Evolutionary conservation across 2,329 filamentous ascomycete species (phyloP).

Genomic region (Triangularia setosa): DNA sequence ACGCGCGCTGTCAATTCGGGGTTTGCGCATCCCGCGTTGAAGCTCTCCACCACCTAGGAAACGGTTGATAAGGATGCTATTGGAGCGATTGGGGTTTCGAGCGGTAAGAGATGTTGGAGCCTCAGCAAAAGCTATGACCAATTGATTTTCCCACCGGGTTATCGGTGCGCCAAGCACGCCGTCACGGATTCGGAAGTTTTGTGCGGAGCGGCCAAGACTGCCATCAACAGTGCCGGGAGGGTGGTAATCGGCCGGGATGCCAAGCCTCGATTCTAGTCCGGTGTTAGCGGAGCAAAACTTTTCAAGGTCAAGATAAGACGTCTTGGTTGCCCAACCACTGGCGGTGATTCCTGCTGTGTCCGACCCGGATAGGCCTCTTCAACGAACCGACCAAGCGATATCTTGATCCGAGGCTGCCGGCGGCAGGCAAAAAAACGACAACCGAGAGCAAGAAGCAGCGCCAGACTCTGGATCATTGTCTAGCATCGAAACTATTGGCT

Average conservation of each 20-base stretch:
- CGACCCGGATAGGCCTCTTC: too few species aligned
- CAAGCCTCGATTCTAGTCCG: background rate
- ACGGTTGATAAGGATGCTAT: background rate
- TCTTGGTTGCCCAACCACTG: background rate
- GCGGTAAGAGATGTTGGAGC: background rate
- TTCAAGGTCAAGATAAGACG: background rate
- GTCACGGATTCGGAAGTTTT: background rate
- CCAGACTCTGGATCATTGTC: background rate
- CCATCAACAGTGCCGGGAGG: background rate
- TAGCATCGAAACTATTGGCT: background rate
- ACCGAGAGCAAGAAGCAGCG: background rate
- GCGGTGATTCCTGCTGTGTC: background rate
- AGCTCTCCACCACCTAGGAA: background rate
- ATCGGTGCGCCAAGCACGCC: conserved; percentile 5
- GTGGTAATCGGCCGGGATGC: background rate
- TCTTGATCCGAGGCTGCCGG: background rate
- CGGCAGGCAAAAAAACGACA: background rate
- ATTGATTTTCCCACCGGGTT: background rate
- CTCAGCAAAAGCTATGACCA: background rate
- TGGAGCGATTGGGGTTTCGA: background rate
- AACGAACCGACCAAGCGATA: background rate
- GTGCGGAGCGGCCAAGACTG: background rate
- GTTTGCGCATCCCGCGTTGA: background rate
- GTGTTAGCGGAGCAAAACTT: background rate
- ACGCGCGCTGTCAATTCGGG: background rate